Percentiles rank a stretch among this genome's conserved stretches.
phyloP scores from a whole-genome alignment of 441 rosid genomes.

The Capsella rubella region DNA sequence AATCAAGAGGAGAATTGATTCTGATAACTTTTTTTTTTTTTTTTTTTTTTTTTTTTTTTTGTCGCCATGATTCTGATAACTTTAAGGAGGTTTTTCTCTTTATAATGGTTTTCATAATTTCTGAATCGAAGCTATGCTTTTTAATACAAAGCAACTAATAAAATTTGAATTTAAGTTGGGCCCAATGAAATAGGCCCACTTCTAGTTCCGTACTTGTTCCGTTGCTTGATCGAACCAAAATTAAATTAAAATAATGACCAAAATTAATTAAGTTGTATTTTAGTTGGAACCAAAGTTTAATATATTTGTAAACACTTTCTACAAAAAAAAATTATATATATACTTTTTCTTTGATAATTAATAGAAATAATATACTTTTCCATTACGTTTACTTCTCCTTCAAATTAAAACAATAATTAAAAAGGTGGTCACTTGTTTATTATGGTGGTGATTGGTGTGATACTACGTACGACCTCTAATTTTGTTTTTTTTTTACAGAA shows the following conservation, averaged over 20 bases:
- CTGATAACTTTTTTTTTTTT: constrained; percentile 4
- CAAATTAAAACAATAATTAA: no score
- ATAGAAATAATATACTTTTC: no score
- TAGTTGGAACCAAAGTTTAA: no score
- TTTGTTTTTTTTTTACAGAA: not conserved
- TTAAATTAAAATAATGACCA: no score
- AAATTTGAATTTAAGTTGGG: not conserved
- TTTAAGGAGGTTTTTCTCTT: not conserved
- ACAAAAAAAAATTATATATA: no score
- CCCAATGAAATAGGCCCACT: not conserved
- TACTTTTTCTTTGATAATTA: no score
- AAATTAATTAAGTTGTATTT: no score
- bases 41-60: no score
- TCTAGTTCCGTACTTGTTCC: not conserved
- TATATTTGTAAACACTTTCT: no score
- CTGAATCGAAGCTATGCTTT: not conserved
- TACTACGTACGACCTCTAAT: not conserved
- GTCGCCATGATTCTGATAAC: constrained; percentile 9
- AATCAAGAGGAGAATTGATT: not conserved
- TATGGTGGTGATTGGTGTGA: not conserved
- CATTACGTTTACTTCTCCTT: no score
- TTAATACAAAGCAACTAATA: not conserved
- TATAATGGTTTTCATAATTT: not conserved
- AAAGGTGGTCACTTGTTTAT: no score
- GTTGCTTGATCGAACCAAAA: not conserved